Percentiles rank a stretch among this genome's conserved stretches.
phyloP scores from a whole-genome alignment of 148 eudicot species.

The Rhododendron mucronatum region DNA sequence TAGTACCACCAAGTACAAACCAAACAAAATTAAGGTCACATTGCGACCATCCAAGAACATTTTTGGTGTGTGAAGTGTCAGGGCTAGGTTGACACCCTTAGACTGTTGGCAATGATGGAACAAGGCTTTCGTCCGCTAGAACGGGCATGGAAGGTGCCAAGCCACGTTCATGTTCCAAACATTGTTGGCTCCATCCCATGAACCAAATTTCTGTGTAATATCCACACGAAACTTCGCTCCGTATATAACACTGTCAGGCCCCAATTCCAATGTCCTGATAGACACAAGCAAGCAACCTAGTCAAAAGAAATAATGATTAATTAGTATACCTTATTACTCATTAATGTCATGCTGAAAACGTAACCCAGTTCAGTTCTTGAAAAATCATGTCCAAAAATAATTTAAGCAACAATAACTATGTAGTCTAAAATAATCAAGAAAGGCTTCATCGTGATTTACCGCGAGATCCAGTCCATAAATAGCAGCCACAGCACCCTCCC shows the following conservation, averaged over 20 bases:
- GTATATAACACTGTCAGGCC: background rate
- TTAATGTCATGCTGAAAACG: background rate
- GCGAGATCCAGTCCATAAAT: slow-evolving; percentile 78
- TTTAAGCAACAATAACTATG: background rate
- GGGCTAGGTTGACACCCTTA: background rate
- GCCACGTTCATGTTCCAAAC: background rate
- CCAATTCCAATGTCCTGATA: background rate
- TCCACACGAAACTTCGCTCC: background rate
- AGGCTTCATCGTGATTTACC: slow-evolving; percentile 34
- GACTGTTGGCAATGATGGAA: background rate
- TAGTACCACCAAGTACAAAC: background rate
- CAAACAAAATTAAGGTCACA: background rate
- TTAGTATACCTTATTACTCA: background rate
- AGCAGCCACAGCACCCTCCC: slow-evolving; percentile 98
- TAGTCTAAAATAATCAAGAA: background rate
- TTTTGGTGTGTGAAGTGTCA: background rate
- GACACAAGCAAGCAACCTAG: background rate
- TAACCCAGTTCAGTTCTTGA: background rate
- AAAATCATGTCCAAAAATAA: background rate
- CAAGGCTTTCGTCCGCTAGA: background rate
- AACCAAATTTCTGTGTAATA: background rate
- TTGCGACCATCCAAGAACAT: background rate
- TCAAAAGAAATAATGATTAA: background rate
- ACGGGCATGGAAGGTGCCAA: background rate
- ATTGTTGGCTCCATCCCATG: background rate